Evolutionary conservation across 2,329 filamentous ascomycete species (phyloP).

Genomic region (Teratosphaeria destructans): DNA sequence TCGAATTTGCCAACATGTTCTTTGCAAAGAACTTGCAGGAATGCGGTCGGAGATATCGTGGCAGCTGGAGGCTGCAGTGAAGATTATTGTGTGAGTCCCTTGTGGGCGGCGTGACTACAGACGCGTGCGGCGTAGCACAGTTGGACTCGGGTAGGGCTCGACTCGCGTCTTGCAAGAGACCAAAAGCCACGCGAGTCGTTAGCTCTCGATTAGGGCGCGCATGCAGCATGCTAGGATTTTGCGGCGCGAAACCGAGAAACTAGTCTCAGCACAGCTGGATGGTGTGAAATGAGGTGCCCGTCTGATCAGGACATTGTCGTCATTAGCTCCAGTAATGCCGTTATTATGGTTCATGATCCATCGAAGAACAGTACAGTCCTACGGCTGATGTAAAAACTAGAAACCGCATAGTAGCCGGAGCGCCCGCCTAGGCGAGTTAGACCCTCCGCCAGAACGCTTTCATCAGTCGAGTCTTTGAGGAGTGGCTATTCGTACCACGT

Average conservation of each 20-base stretch:
- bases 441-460: too few species aligned
- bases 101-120: not conserved
- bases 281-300: not conserved
- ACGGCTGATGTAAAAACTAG: too few species aligned
- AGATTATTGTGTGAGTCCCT: not conserved
- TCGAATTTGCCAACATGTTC: not conserved
- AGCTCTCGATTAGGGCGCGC: not conserved
- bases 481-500: too few species aligned
- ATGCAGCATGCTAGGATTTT: too few species aligned
- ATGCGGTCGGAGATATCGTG: too few species aligned
- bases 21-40: too few species aligned
- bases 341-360: not conserved
- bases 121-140: too few species aligned
- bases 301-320: not conserved
- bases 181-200: not conserved
- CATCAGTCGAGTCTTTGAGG: too few species aligned
- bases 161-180: not conserved
- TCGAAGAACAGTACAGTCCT: too few species aligned
- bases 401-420: too few species aligned
- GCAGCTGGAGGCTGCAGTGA: not conserved
- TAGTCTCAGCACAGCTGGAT: not conserved
- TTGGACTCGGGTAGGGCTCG: not conserved
- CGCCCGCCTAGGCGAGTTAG: too few species aligned
- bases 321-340: not conserved
- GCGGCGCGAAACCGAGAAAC: not conserved